phyloP scores from a whole-genome alignment of 192 early-diverging fungal genomes.

The Allomyces macrogynus region DNA sequence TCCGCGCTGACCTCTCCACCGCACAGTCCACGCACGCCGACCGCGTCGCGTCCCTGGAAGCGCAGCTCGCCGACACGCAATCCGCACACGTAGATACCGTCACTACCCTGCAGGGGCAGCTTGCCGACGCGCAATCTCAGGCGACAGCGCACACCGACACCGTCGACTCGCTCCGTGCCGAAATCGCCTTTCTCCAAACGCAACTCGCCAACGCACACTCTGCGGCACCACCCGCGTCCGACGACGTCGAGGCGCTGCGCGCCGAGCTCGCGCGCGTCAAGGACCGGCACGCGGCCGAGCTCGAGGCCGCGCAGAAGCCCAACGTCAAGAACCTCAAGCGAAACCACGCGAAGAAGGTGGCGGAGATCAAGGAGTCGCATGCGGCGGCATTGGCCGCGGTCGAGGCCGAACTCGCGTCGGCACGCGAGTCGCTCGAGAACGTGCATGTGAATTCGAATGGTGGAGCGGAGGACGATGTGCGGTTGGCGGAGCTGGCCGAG shows the following conservation, averaged over 20 bases:
- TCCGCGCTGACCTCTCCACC: slow-evolving; percentile 8
- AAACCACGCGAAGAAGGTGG: not conserved
- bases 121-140: too few relatives aligned
- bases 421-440: slow-evolving; percentile 8
- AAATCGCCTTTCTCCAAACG: too few relatives aligned
- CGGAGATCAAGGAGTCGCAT: slow-evolving; percentile 7
- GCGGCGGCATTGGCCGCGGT: slow-evolving; percentile 11
- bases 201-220: too few relatives aligned
- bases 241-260: slow-evolving; percentile 8
- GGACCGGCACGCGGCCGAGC: slow-evolving; percentile 7
- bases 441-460: slow-evolving; percentile 11
- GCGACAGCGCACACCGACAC: too few relatives aligned
- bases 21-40: slow-evolving; percentile 7
- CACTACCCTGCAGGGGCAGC: not conserved
- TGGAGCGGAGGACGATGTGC: slow-evolving; percentile 11
- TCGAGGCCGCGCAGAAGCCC: slow-evolving; percentile 3
- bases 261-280: not conserved
- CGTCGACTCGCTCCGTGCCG: too few relatives aligned
- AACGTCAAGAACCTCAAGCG: not conserved
- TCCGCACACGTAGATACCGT: slow-evolving; percentile 12
- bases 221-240: not conserved
- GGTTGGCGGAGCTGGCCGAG: slow-evolving; percentile 10
- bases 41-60: slow-evolving; percentile 7
- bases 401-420: slow-evolving; percentile 12
- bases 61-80: slow-evolving; percentile 9